Conservation (phyloP, 257 asterid species). For the Craterostigma plantagineum region DNA sequence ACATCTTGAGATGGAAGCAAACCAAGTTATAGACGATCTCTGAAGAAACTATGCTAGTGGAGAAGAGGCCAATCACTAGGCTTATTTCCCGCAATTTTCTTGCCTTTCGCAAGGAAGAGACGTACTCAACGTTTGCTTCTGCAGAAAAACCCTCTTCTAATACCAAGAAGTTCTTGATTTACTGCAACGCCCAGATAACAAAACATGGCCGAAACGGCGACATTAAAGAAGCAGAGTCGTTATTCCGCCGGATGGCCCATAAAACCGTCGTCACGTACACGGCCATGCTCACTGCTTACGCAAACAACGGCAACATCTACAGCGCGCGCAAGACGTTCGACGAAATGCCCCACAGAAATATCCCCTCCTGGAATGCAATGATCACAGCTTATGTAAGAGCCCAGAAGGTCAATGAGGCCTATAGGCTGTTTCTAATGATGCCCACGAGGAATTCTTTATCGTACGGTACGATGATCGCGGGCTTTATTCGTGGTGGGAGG, state of each 20-base stretch:
- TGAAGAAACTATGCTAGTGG: too few species aligned
- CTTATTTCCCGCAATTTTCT: too few species aligned
- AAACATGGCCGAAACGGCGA: slow-evolving; percentile 51
- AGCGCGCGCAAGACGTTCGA: slow-evolving; percentile 52
- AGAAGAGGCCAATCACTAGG: too few species aligned
- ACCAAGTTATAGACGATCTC: too few species aligned
- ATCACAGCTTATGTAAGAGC: slow-evolving; percentile 50
- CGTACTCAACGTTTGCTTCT: too few species aligned
- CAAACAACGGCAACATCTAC: slow-evolving; percentile 22
- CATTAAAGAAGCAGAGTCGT: slow-evolving; percentile 39
- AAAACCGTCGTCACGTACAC: slow-evolving; percentile 55
- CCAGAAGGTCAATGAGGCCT: slow-evolving; percentile 26
- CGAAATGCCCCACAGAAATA: slow-evolving; percentile 46
- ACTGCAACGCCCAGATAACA: slow-evolving; percentile 53
- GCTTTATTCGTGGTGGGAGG: slow-evolving; percentile 34
- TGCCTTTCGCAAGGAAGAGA: too few species aligned
- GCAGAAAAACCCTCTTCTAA: too few species aligned
- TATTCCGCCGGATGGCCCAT: slow-evolving; percentile 36
- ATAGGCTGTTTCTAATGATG: slow-evolving; percentile 33
- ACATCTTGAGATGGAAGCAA: too few species aligned
- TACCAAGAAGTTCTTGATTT: slow-evolving; percentile 21
- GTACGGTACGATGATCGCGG: slow-evolving; percentile 45
- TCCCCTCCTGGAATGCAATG: slow-evolving; percentile 79
- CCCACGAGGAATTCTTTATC: slow-evolving; percentile 50
- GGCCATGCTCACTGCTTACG: slow-evolving; percentile 60